Percentiles rank a stretch among this genome's conserved stretches.
These are phyloP conservation scores for Saturnispora kantuleensis DNA, from an alignment of 805 yeast species.

Conservation along the genomic window DNA sequence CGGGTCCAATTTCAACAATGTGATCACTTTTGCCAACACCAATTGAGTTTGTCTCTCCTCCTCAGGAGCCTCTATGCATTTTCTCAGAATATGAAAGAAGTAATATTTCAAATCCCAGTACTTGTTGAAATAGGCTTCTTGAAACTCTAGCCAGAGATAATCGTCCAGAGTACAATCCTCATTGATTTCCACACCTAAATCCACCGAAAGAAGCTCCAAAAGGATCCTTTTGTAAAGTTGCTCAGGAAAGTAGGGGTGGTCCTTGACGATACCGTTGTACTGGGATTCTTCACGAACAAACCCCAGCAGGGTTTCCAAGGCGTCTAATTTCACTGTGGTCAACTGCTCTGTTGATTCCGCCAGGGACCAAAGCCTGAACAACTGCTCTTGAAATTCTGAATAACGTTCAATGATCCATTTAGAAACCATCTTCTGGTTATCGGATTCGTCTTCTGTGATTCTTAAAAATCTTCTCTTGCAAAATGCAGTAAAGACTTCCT, in stretches of 20 bases:
- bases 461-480: conserved; percentile 33
- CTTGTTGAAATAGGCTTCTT: conserved; percentile 40
- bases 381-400: conserved; percentile 37
- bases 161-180: conserved; percentile 39
- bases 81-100: conserved; percentile 43
- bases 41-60: conserved; percentile 10
- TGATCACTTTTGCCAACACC: conserved; percentile 32
- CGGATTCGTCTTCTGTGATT: conserved; percentile 23
- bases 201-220: conserved; percentile 22
- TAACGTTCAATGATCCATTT: conserved; percentile 58
- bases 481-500: conserved; percentile 39
- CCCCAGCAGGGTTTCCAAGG: conserved; percentile 45
- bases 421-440: conserved; percentile 41
- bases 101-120: conserved; percentile 75
- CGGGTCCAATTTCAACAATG: conserved; percentile 27
- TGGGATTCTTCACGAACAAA: conserved; percentile 47
- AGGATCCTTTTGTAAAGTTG: conserved; percentile 37
- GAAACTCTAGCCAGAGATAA: conserved; percentile 37
- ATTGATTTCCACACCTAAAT: conserved; percentile 29
- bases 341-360: conserved; percentile 27
- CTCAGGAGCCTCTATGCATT: conserved; percentile 13
- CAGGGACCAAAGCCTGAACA: conserved; percentile 34
- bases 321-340: conserved; percentile 41
- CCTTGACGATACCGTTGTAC: conserved; percentile 38
- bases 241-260: conserved; percentile 57